These are phyloP conservation scores for Flueggea neowawraea DNA, from an alignment of 441 rosid genomes.

Conservation along the genomic window DNA sequence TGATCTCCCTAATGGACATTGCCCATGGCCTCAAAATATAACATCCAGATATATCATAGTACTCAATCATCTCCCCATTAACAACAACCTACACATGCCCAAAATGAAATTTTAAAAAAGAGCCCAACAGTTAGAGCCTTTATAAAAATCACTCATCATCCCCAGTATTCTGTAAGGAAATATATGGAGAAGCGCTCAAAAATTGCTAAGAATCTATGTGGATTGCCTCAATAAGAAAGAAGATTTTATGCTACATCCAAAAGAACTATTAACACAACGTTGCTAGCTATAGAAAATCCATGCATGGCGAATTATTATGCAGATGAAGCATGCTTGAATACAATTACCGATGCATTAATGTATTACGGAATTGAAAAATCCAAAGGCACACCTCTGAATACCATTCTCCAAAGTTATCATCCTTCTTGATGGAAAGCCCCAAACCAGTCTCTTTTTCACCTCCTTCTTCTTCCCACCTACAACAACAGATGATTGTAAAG, in stretches of 20 bases:
- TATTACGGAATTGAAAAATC: neutral
- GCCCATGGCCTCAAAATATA: conserved; percentile 98
- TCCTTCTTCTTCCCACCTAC: conserved; percentile 48
- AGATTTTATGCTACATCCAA: too few relatives aligned
- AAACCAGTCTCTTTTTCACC: conserved; percentile 73
- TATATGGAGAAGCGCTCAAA: neutral
- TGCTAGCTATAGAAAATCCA: too few relatives aligned
- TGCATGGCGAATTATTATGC: too few relatives aligned
- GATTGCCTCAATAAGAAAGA: too few relatives aligned
- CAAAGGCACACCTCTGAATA: conserved; percentile 55
- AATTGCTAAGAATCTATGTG: too few relatives aligned
- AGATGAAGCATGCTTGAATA: neutral
- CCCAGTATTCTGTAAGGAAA: neutral
- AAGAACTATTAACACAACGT: too few relatives aligned
- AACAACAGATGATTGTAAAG: neutral
- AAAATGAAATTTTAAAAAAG: neutral
- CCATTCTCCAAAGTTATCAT: conserved; percentile 80
- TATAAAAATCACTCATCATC: too few relatives aligned
- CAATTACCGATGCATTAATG: neutral
- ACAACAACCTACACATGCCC: conserved; percentile 69
- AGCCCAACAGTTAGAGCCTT: neutral
- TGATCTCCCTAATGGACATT: conserved; percentile 91
- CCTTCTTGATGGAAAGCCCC: conserved; percentile 60
- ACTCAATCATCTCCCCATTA: conserved; percentile 90
- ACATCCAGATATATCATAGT: conserved; percentile 97